Percentiles rank a stretch among this genome's conserved stretches.
These are phyloP conservation scores for Mortierella hygrophila DNA, from an alignment of 192 early-diverging fungal genomes.

Conservation along the genomic window DNA sequence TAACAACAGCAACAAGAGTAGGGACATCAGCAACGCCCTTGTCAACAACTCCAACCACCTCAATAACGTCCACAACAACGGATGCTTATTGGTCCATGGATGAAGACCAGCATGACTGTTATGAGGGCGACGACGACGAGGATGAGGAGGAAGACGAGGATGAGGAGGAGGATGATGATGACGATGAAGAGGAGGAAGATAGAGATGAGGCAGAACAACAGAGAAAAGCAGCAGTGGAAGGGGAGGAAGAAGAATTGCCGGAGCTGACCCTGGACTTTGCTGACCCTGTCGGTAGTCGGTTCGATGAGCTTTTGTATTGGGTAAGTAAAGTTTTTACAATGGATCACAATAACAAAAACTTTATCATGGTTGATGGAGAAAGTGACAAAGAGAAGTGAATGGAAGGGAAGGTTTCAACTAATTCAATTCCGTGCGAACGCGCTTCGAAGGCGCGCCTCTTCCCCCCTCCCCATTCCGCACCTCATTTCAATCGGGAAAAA, in stretches of 20 bases:
- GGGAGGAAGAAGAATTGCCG: not conserved
- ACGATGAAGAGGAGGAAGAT: not conserved
- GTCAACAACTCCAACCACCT: not conserved
- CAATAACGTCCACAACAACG: not conserved
- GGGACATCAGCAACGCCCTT: not conserved
- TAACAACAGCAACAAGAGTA: not conserved
- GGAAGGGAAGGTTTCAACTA: too few relatives aligned
- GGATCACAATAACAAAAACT: too few relatives aligned
- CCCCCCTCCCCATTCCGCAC: too few relatives aligned
- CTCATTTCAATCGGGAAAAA: too few relatives aligned
- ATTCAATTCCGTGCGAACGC: too few relatives aligned
- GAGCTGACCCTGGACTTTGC: not conserved
- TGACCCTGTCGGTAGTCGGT: constrained; percentile 4
- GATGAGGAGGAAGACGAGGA: not conserved
- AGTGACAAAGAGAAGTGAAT: too few relatives aligned
- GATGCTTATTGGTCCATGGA: not conserved
- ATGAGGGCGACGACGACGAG: not conserved
- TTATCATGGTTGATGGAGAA: too few relatives aligned
- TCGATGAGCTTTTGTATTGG: constrained; percentile 29
- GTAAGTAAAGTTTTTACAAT: not conserved
- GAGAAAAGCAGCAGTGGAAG: too few relatives aligned
- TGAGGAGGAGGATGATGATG: not conserved
- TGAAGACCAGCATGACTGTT: not conserved
- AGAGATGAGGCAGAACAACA: not conserved
- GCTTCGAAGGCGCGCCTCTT: too few relatives aligned